These are phyloP conservation scores for Daldinia vernicosa DNA, from an alignment of 495 filamentous ascomycete genomes.

Conservation along the genomic window DNA sequence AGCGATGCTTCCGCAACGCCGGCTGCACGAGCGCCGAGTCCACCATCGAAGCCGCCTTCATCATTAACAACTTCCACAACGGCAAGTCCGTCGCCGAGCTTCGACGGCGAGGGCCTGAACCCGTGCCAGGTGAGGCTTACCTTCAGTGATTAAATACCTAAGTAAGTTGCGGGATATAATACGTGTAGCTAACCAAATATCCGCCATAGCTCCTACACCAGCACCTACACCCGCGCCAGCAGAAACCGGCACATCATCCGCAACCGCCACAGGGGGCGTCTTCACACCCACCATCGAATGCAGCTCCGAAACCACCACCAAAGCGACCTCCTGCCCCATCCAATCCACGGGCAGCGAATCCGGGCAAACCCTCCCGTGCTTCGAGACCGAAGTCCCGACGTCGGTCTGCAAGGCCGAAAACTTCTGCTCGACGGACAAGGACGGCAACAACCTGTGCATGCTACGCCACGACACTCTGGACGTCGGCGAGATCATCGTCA, in stretches of 20 bases:
- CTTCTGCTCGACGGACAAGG: slow-evolving; percentile 51
- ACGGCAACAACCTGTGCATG: slow-evolving; percentile 55
- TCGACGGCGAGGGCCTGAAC: slow-evolving; percentile 41
- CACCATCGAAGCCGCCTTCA: slow-evolving; percentile 46
- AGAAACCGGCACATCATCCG: slow-evolving; percentile 22
- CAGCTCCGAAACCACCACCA: slow-evolving; percentile 47
- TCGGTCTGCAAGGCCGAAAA: slow-evolving; percentile 55
- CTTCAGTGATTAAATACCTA: not conserved
- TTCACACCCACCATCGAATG: slow-evolving; percentile 42
- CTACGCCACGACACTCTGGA: slow-evolving; percentile 48
- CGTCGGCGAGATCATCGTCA: slow-evolving; percentile 52
- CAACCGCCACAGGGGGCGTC: slow-evolving; percentile 21
- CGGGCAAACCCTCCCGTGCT: slow-evolving; percentile 50
- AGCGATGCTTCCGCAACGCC: slow-evolving; percentile 51
- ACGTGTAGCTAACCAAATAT: slow-evolving; percentile 2
- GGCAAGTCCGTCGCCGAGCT: slow-evolving; percentile 41
- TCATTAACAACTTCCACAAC: slow-evolving; percentile 46
- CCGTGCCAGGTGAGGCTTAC: slow-evolving; percentile 24
- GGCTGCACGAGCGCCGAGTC: slow-evolving; percentile 53
- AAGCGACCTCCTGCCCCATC: slow-evolving; percentile 49
- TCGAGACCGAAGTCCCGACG: slow-evolving; percentile 43
- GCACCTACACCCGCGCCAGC: slow-evolving; percentile 22
- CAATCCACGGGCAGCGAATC: slow-evolving; percentile 47
- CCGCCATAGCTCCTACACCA: slow-evolving; percentile 10
- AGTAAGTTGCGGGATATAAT: not conserved